Base-by-base conservation (phyloP, 352 stramenopile species). In the Globisporangium sylvaticum region DNA sequence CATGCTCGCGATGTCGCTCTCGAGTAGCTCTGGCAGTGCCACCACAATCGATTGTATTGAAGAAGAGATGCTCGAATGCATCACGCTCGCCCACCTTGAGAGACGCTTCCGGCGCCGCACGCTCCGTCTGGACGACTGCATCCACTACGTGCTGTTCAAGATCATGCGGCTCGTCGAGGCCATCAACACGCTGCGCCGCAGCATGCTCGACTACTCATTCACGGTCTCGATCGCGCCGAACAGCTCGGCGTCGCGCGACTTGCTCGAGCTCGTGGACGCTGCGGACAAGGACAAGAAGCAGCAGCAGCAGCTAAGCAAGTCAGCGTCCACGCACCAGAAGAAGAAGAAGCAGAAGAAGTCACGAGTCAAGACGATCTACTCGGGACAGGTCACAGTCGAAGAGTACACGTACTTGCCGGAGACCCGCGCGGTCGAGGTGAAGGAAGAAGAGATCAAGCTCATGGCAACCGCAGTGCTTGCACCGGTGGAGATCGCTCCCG, bases 161-260 rank as follows among this genome's bases (percentile, higher is more conserved):
- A 68, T 68, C 42, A 29, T 62, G 54, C 63, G 63, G 44, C 56
- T 64, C 22, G 58, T 69, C 56, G 56, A 69, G 31, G 37, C 42
- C 1, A 58, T 68, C 39, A 58, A 68, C 27, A 64, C 42, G 27
- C 42, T 69, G 57, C 64, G 58, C 46, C 64, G 64, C 64, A 69
- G 64, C 46, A 64, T 69, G 56, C 64, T 69, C 64, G 64, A 69
- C 56, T 69, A 68, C 63, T 68, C 63, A 54, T 68, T 58, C 55
- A 64, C 56, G 44, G 42, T 69, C 53, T 63, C 55, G 52, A 56
- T 68, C 42, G 44, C 63, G 42, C 42, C 42, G n/a, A 24, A 53
- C 9, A 66, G 62, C 34, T 59, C 46, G 18, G 62, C 62, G 24
- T 59, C 37, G 20, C 62, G 54, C 39, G 62, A 66, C 62, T 37